A percentile compares a stretch with the other conserved stretches of the same genome.
These are phyloP conservation scores for Saccharomyces mikatae DNA, from an alignment of 805 yeast genomes.

Conservation along the genomic window DNA sequence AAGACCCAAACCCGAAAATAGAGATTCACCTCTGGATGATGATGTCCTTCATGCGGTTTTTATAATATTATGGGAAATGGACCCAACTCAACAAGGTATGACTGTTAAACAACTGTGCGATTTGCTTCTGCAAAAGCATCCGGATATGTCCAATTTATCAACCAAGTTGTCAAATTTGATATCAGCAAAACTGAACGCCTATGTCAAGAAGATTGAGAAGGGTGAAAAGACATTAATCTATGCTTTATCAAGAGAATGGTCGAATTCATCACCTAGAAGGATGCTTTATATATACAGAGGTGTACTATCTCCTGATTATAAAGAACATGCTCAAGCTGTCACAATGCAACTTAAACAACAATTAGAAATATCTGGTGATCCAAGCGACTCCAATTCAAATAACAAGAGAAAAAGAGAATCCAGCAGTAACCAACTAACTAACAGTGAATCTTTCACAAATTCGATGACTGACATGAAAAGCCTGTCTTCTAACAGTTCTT, in stretches of 20 bases:
- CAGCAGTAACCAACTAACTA: conserved; percentile 1
- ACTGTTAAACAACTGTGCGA: conserved; percentile 87
- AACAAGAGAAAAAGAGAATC: conserved; percentile 1
- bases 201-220: conserved; percentile 76
- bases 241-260: conserved; percentile 82
- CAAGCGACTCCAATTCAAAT: conserved; percentile 1
- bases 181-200: conserved; percentile 75
- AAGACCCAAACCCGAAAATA: conserved; percentile 62
- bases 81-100: conserved; percentile 67
- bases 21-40: conserved; percentile 48
- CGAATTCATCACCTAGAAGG: conserved; percentile 80
- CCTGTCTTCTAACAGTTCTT: conserved; percentile 5
- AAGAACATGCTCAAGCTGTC: conserved; percentile 60
- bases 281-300: conserved; percentile 87
- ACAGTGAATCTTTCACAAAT: neutral
- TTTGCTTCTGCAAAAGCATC: conserved; percentile 61
- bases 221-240: conserved; percentile 68
- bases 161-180: conserved; percentile 76
- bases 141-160: conserved; percentile 74
- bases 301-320: conserved; percentile 64
- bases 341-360: conserved; percentile 20
- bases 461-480: neutral
- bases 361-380: conserved; percentile 2
- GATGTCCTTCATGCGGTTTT: conserved; percentile 71
- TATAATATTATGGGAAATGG: conserved; percentile 60